Evolutionary conservation across 2,329 filamentous ascomycete species (phyloP).

Genomic region (Xylariaceae sp.): DNA sequence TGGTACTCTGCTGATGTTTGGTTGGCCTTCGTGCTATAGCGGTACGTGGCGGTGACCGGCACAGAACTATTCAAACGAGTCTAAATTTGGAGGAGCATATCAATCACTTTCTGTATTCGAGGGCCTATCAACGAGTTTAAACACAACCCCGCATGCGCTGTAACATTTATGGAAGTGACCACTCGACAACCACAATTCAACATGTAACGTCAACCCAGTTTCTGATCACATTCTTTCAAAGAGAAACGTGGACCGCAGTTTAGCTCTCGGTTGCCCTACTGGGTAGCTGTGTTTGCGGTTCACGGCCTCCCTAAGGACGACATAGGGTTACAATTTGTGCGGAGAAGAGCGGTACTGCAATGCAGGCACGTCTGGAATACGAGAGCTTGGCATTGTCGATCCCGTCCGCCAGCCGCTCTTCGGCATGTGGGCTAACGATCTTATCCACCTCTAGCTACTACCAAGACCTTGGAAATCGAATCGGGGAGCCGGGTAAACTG

Average conservation of each 20-base stretch:
- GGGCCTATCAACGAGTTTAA: too few species aligned
- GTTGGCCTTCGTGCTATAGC: too few species aligned
- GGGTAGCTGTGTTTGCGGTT: neutral
- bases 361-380: constrained; percentile 23
- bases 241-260: neutral
- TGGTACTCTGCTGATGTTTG: too few species aligned
- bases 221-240: neutral
- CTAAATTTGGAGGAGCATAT: too few species aligned
- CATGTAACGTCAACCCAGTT: neutral
- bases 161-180: neutral
- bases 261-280: neutral
- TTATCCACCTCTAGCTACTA: neutral
- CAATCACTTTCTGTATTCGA: too few species aligned
- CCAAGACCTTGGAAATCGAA: neutral
- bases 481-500: too few species aligned
- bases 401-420: constrained; percentile 14
- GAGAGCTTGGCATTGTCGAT: constrained; percentile 29
- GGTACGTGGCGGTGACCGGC: too few species aligned
- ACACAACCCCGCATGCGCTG: neutral
- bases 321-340: constrained; percentile 13
- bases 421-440: too few species aligned
- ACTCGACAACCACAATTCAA: neutral
- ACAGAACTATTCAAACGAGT: too few species aligned
- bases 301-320: neutral
- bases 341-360: constrained; percentile 15